These are phyloP conservation scores for Cordyceps farinosa DNA, from an alignment of 2,329 filamentous ascomycete species.

Conservation along the genomic window DNA sequence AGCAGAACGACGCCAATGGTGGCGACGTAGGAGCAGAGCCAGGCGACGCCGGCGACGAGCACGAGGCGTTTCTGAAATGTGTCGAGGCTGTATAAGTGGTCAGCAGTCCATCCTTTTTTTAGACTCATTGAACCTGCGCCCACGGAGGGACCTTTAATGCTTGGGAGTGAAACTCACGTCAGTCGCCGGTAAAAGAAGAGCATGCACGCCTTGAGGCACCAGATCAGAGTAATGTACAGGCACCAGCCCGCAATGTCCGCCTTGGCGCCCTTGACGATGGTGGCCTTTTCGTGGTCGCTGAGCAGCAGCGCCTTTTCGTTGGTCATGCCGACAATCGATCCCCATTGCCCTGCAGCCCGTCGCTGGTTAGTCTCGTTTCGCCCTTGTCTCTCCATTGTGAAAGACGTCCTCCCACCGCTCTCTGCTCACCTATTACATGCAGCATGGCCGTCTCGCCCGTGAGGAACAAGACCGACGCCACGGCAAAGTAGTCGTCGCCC, in stretches of 20 bases:
- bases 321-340: conserved; percentile 25
- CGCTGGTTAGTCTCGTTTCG: not conserved
- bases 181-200: conserved; percentile 37
- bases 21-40: conserved; percentile 20
- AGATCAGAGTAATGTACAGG: conserved; percentile 36
- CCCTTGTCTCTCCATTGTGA: not conserved
- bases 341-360: conserved; percentile 24
- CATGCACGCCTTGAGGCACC: conserved; percentile 38
- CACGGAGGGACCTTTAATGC: too few species aligned
- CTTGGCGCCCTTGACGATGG: conserved; percentile 24
- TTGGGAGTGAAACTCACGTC: conserved; percentile 28
- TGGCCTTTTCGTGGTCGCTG: conserved; percentile 16
- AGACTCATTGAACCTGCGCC: too few species aligned
- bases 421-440: conserved; percentile 31
- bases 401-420: not conserved
- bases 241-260: conserved; percentile 32
- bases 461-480: conserved; percentile 36
- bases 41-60: conserved; percentile 20
- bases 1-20: conserved; percentile 24
- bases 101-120: too few species aligned
- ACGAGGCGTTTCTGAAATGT: conserved; percentile 24
- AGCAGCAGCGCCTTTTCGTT: conserved; percentile 21
- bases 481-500: conserved; percentile 41
- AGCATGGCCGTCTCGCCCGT: conserved; percentile 30
- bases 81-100: conserved; percentile 19